Conservation (phyloP, 495 filamentous ascomycete species). For the Aspergillus bertholletiae region DNA sequence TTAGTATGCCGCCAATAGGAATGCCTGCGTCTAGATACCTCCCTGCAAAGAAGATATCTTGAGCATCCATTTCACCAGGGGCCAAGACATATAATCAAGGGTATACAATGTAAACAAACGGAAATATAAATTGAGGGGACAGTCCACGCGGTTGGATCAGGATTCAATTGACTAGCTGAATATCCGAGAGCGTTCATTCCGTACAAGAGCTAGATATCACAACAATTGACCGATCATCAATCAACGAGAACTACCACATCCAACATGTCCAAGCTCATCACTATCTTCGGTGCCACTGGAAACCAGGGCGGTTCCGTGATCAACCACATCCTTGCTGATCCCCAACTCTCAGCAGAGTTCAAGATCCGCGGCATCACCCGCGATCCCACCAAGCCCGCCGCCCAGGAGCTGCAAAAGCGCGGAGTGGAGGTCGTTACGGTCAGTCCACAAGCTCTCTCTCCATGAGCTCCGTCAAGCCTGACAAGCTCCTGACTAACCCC, state of each 20-base stretch:
- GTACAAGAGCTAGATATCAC: background rate
- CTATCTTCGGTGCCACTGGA: constrained; percentile 47
- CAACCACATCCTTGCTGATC: constrained; percentile 20
- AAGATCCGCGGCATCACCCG: constrained; percentile 33
- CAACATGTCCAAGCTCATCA: constrained; percentile 31
- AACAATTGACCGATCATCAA: background rate
- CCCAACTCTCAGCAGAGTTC: constrained; percentile 32
- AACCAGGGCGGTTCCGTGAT: constrained; percentile 30
- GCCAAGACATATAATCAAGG: no score
- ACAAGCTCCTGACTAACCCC: background rate
- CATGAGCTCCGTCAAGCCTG: background rate
- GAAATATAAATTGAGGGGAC: no score
- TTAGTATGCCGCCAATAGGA: no score
- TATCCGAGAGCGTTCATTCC: no score
- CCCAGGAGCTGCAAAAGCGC: constrained; percentile 12
- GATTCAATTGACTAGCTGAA: no score
- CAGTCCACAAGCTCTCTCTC: background rate
- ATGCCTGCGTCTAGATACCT: no score
- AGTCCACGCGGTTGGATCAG: no score
- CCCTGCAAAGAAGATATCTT: no score
- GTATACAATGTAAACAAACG: no score
- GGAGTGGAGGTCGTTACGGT: constrained; percentile 22
- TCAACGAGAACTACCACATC: background rate
- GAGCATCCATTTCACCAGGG: no score
- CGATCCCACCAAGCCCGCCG: constrained; percentile 20